phyloP scores from a whole-genome alignment of 2,329 filamentous ascomycete species.

The Calonectria crousiana region DNA sequence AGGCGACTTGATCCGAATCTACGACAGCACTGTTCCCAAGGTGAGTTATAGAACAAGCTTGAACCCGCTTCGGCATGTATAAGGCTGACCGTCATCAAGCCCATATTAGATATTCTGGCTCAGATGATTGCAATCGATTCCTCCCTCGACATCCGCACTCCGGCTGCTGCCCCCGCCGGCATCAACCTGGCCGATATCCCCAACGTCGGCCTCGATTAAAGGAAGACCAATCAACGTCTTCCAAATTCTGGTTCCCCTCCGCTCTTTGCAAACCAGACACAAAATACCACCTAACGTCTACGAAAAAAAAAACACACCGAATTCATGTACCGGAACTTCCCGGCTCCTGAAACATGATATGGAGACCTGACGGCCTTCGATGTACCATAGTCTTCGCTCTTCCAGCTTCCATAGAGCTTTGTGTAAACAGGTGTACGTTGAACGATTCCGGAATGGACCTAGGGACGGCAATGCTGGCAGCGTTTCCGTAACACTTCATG shows the following conservation, averaged over 20 bases:
- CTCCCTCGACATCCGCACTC: slow-evolving; percentile 70
- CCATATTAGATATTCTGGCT: slow-evolving; percentile 93
- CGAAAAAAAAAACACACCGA: slow-evolving; percentile 24
- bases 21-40: slow-evolving; percentile 99
- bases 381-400: slow-evolving; percentile 57
- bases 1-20: slow-evolving; percentile 92
- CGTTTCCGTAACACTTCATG: slow-evolving; percentile 47
- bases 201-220: slow-evolving; percentile 67
- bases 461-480: slow-evolving; percentile 49
- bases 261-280: slow-evolving; percentile 35
- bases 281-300: slow-evolving; percentile 32
- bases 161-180: slow-evolving; percentile 48
- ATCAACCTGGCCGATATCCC: slow-evolving; percentile 63
- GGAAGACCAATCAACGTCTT: slow-evolving; percentile 17
- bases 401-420: slow-evolving; percentile 54
- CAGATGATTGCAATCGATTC: slow-evolving; percentile 98
- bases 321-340: slow-evolving; percentile 23
- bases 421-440: slow-evolving; percentile 56
- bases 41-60: slow-evolving; percentile 56
- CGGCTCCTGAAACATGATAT: slow-evolving; percentile 30
- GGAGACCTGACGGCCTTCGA: slow-evolving; percentile 48
- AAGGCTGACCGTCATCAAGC: slow-evolving; percentile 61
- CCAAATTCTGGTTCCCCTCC: slow-evolving; percentile 32
- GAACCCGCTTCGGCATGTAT: not conserved
- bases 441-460: slow-evolving; percentile 46